Conservation (phyloP, 257 asterid species). For the Fraxinus quadrangulata region DNA sequence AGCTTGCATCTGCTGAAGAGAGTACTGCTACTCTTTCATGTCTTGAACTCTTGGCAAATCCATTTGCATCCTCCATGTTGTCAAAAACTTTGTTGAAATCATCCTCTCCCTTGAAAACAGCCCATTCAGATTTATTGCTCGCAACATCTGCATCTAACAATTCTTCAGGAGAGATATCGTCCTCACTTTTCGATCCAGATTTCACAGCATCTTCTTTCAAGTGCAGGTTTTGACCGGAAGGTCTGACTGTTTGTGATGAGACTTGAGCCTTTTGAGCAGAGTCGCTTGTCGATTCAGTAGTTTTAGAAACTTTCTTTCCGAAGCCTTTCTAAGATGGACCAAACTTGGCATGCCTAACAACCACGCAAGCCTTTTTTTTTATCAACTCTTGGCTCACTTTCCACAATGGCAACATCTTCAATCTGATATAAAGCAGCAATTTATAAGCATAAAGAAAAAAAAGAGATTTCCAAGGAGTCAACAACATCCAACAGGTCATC, state of each 20-base stretch:
- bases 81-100: constrained; percentile 33
- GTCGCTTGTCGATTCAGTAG: constrained; percentile 17
- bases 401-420: constrained; percentile 61
- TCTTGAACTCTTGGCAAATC: constrained; percentile 21
- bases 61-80: constrained; percentile 22
- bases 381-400: constrained; percentile 59
- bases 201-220: no score
- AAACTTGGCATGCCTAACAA: constrained; percentile 73
- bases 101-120: constrained; percentile 34
- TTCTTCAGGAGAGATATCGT: constrained; percentile 30
- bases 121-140: constrained; percentile 34
- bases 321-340: constrained; percentile 65
- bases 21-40: background rate
- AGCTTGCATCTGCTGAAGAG: constrained; percentile 17
- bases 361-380: constrained; percentile 63
- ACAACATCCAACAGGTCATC: background rate
- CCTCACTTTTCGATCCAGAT: constrained; percentile 14
- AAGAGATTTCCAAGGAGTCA: constrained; percentile 6
- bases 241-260: background rate
- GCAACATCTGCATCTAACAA: constrained; percentile 32
- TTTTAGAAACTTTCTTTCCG: constrained; percentile 46
- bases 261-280: constrained; percentile 9
- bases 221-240: no score
- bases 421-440: constrained; percentile 44
- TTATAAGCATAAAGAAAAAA: background rate